These are phyloP conservation scores for Penicillium sp. DNA, from an alignment of 2,329 filamentous ascomycete genomes.

Conservation along the genomic window DNA sequence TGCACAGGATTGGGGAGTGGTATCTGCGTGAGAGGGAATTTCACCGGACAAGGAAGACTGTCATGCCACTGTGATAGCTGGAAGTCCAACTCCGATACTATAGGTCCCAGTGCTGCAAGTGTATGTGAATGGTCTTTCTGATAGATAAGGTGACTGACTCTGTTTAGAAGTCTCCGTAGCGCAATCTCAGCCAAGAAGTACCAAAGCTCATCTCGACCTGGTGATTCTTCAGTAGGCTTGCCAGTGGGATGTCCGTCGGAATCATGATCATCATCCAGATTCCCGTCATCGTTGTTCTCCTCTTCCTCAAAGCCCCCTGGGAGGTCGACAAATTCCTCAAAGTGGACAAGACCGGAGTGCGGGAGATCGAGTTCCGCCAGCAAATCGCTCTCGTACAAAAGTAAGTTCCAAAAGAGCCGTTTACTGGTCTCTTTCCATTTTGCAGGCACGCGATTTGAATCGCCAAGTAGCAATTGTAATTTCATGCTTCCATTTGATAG, in stretches of 20 bases:
- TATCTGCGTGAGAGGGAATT: conserved; percentile 71
- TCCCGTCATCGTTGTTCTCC: conserved; percentile 49
- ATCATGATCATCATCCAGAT: background rate
- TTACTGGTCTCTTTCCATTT: conserved; percentile 72
- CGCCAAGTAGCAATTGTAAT: conserved; percentile 73
- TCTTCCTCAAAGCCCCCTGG: conserved; percentile 72
- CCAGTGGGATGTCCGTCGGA: background rate
- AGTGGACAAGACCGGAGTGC: conserved; percentile 78
- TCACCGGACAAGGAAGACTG: conserved; percentile 69
- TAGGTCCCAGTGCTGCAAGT: conserved; percentile 71
- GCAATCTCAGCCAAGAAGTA: conserved; percentile 85
- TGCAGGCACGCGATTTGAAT: conserved; percentile 68
- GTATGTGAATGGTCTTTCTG: conserved; percentile 71
- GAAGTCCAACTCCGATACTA: conserved; percentile 78
- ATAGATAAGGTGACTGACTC: conserved; percentile 77
- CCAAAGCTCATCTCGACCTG: conserved; percentile 77
- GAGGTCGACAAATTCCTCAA: conserved; percentile 76
- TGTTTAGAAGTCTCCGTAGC: conserved; percentile 71
- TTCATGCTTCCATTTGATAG: conserved; percentile 80
- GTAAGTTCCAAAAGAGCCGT: conserved; percentile 80
- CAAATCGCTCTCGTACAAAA: conserved; percentile 78
- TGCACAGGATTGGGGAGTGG: conserved; percentile 72
- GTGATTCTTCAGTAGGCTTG: conserved; percentile 51
- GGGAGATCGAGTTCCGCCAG: conserved; percentile 78
- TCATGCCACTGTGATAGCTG: conserved; percentile 86